A percentile compares a stretch with the other conserved stretches of the same genome.
phyloP scores from a whole-genome alignment of 805 yeast species.

The Wickerhamiella spandovensis region DNA sequence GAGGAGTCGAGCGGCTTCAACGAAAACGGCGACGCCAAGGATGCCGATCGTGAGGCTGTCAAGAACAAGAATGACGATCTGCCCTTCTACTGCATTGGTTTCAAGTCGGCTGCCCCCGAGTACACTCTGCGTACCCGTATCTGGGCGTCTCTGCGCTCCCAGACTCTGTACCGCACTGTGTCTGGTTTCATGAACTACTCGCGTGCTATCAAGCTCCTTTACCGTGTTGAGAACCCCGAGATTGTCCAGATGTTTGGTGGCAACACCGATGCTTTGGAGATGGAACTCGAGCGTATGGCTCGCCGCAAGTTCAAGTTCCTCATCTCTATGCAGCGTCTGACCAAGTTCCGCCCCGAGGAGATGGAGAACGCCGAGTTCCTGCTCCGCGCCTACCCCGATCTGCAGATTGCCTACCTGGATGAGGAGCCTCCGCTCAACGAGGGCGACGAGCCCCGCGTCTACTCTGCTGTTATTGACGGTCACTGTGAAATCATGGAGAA shows the following conservation, averaged over 20 bases:
- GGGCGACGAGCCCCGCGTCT: slow-evolving; percentile 36
- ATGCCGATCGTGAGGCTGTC: slow-evolving; percentile 51
- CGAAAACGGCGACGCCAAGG: slow-evolving; percentile 32
- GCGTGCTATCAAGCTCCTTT: slow-evolving; percentile 83
- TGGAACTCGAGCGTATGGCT: slow-evolving; percentile 80
- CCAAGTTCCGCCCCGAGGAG: slow-evolving; percentile 52
- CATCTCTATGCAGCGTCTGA: slow-evolving; percentile 78
- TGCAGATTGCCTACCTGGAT: slow-evolving; percentile 77
- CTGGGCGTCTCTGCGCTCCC: slow-evolving; percentile 97
- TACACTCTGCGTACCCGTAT: slow-evolving; percentile 91
- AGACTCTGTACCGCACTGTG: slow-evolving; percentile 90
- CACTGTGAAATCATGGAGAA: slow-evolving; percentile 42
- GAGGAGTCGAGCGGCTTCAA: slow-evolving; percentile 83
- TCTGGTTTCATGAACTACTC: slow-evolving; percentile 98
- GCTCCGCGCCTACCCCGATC: slow-evolving; percentile 58
- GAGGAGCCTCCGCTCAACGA: slow-evolving; percentile 55
- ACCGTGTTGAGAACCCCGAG: slow-evolving; percentile 91
- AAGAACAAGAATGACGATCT: slow-evolving; percentile 80
- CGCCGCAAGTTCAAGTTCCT: slow-evolving; percentile 66
- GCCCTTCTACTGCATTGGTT: slow-evolving; percentile 93
- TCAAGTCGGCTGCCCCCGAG: slow-evolving; percentile 95
- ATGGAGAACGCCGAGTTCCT: slow-evolving; percentile 52
- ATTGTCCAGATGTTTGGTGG: slow-evolving; percentile 98
- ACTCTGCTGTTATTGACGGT: slow-evolving; percentile 59
- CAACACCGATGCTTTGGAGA: slow-evolving; percentile 89